Base-by-base conservation (phyloP, 176 grass and related monocot species). In the Bonia amplexicaulis region DNA sequence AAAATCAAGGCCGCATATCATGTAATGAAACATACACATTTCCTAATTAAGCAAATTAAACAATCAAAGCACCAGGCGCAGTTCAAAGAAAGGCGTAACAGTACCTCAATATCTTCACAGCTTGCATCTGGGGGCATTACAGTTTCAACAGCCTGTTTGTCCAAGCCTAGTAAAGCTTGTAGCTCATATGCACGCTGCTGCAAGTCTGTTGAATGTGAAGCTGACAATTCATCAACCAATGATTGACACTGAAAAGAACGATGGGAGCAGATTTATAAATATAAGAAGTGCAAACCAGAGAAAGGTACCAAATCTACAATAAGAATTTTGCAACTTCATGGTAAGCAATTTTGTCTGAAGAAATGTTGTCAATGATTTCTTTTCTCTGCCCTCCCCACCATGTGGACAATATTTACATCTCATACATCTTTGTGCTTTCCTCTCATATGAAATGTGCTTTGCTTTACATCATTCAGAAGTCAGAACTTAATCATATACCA, bases 71-170 rank as follows among this genome's bases (percentile, higher is more conserved):
- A 13, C 12, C 74, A 44, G 9, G 11, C 25, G 31, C 6, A 40
- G 31, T 81, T 79, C 29, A n/a, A 45, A 58, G 22, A 71, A 83
- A 65, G 5, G 47, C 20, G 61, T 52, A 70, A 41, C 42, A 53
- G 40, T 94, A 96, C 97, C 97, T 99, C 97, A 85, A 99, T 86
- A 91, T 99, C 97, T 89, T 99, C 97, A 65, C 97, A 99, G 76
- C 97, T 99, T 80, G 97, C 97, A 86, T 99, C 97, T 59, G 74
- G 66, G 14, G 97, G 97, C 84, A 99, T 96, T 66, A 94, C 84
- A 74, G 16, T 96, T 82, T 90, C 97, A 80, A 96, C 87, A 78
- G 82, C 86, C 74, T 87, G 88, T 85, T 90, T 90, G 61, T 92
- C 90, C 88, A 96, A 86, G 17, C 88, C 88, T 80, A 99, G 83